A percentile compares a stretch with the other conserved stretches of the same genome.
Conservation (phyloP, 345 rosid genomes). For the Alliaria petiolata region DNA sequence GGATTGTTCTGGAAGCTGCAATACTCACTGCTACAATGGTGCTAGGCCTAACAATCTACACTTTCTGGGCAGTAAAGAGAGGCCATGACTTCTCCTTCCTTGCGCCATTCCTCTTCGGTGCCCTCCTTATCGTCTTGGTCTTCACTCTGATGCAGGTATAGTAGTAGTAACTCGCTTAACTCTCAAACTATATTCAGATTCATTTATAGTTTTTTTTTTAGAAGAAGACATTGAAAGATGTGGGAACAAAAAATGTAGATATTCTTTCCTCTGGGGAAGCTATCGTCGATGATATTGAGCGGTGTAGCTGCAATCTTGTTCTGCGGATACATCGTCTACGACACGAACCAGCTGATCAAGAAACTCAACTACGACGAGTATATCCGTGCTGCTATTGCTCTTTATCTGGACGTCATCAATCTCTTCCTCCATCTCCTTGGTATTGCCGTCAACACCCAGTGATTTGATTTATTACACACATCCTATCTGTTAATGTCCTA, state of each 20-base stretch:
- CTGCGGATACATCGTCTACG: conserved; percentile 52
- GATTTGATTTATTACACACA: neutral
- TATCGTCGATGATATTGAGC: conserved; percentile 41
- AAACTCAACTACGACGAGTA: conserved; percentile 46
- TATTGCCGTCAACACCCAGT: neutral
- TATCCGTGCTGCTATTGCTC: conserved; percentile 50
- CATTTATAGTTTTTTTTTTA: neutral
- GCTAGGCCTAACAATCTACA: conserved; percentile 56
- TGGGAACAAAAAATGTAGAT: conserved; percentile 23
- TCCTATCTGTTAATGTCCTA: neutral
- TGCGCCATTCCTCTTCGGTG: conserved; percentile 61
- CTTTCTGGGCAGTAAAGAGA: conserved; percentile 69
- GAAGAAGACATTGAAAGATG: neutral
- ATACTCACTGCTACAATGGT: conserved; percentile 53
- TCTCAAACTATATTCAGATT: neutral
- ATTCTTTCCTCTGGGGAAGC: conserved; percentile 42
- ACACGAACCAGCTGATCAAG: conserved; percentile 59
- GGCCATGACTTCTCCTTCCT: conserved; percentile 65
- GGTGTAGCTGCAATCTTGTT: conserved; percentile 44
- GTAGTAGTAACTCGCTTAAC: neutral
- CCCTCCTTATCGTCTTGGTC: conserved; percentile 40
- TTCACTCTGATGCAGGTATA: conserved; percentile 54
- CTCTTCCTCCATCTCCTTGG: conserved; percentile 51
- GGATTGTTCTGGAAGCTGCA: conserved; percentile 52
- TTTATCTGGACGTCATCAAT: conserved; percentile 59